These are phyloP conservation scores for Chlorociboria aeruginascens DNA, from an alignment of 495 filamentous ascomycete genomes.

Conservation along the genomic window DNA sequence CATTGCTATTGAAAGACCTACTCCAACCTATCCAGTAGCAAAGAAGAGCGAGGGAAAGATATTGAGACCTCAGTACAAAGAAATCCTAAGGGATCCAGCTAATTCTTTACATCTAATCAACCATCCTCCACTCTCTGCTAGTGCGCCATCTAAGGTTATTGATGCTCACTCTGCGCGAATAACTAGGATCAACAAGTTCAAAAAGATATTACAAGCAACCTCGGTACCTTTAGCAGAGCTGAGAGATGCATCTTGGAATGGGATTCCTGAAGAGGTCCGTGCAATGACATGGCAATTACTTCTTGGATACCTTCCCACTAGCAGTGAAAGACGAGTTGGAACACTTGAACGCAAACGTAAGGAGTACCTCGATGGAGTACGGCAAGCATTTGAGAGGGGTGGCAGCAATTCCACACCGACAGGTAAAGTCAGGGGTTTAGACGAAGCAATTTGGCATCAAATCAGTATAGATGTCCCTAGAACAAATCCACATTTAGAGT, in stretches of 20 bases:
- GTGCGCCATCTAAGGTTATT: conserved; percentile 70
- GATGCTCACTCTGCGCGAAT: conserved; percentile 82
- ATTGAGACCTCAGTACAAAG: conserved; percentile 91
- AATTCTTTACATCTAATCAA: conserved; percentile 92
- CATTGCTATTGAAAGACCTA: conserved; percentile 80
- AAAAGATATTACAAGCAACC: conserved; percentile 81
- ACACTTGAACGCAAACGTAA: conserved; percentile 92
- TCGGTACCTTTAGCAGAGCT: conserved; percentile 78
- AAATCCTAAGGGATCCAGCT: conserved; percentile 86
- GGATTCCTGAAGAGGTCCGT: conserved; percentile 85
- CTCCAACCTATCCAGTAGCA: conserved; percentile 75
- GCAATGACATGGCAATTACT: conserved; percentile 98
- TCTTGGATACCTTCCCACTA: conserved; percentile 89
- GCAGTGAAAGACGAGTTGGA: conserved; percentile 78
- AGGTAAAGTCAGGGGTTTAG: conserved; percentile 61
- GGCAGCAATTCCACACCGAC: conserved; percentile 28
- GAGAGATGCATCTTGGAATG: conserved; percentile 79
- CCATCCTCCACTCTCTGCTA: conserved; percentile 61
- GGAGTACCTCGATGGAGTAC: conserved; percentile 91
- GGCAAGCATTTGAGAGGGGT: conserved; percentile 83
- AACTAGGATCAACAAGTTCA: conserved; percentile 96
- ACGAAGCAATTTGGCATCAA: conserved; percentile 96
- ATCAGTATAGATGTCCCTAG: conserved; percentile 97
- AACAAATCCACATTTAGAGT: conserved; percentile 87
- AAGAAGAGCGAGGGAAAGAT: conserved; percentile 90